phyloP scores from a whole-genome alignment of 768 basidiomycete species.

The Imleria badia region DNA sequence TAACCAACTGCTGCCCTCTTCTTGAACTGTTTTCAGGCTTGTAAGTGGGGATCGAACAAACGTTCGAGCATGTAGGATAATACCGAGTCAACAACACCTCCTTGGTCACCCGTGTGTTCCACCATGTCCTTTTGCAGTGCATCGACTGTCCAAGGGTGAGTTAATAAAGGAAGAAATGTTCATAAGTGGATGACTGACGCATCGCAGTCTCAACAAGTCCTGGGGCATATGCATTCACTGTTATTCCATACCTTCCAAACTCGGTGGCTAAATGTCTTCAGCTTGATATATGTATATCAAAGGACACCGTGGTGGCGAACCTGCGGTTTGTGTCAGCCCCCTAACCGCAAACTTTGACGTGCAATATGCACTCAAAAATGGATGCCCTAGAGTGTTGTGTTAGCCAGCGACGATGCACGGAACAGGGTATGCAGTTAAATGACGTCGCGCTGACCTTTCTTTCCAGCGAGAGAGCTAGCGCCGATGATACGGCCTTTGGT shows the following conservation, averaged over 20 bases:
- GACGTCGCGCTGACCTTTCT: constrained; percentile 19
- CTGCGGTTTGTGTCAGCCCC: constrained; percentile 39
- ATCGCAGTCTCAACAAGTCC: constrained; percentile 30
- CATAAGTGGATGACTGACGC: constrained; percentile 18
- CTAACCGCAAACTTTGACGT: constrained; percentile 44
- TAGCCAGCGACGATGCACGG: neutral
- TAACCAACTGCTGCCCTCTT: constrained; percentile 18
- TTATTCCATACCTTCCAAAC: constrained; percentile 31
- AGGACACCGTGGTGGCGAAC: neutral
- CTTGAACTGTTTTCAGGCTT: constrained; percentile 8
- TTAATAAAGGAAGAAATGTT: neutral
- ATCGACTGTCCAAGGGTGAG: constrained; percentile 12
- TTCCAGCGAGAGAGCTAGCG: constrained; percentile 37
- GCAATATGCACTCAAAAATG: constrained; percentile 31
- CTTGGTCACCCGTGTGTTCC: constrained; percentile 10
- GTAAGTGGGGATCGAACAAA: neutral
- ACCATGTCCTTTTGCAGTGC: constrained; percentile 12
- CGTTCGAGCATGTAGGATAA: neutral
- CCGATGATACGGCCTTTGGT: constrained; percentile 44
- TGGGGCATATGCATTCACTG: constrained; percentile 36
- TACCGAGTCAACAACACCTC: constrained; percentile 18
- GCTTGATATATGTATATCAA: neutral
- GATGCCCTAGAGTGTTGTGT: constrained; percentile 27
- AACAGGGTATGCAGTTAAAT: neutral
- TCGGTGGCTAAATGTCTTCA: constrained; percentile 31